Evolutionary conservation across 1,284 basidiomycete genomes (phyloP), one percentile per base, ranked within the genome.

Genomic region (Rhizopogon hawkerae): DNA sequence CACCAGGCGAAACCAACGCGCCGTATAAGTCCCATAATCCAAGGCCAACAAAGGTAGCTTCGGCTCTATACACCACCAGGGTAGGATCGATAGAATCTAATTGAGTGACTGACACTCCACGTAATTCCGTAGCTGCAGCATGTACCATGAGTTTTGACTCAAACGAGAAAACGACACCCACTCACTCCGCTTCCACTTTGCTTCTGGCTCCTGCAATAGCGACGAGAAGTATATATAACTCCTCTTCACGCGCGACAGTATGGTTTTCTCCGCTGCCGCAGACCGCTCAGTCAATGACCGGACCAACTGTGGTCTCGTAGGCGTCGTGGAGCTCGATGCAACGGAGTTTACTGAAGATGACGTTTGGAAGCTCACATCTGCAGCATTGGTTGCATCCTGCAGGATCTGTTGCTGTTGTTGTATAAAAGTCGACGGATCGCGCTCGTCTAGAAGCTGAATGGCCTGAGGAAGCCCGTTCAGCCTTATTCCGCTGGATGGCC

Each of bases 181-280:
- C 79, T 58, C 66, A 88, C 85, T 88, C 61, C 81, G 72, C 63
- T 83, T 86, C 96, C 96, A 99, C 67, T 99, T 99, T 1, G 92
- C 92, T 65, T 98, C 94, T 0, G 96, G 96, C 62, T 98, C 96
- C 67, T 98, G 96, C 36, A 98, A 70, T 16, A 99, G 73, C 0
- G 94, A 96, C 1, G 94, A 95, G 65, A 99, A 98, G 67, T 98
- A 95, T 52, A 98, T 97, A 65, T 99, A 99, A 65, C 92, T 96
- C 53, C 95, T 78, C 60, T 86, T 81, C 26, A 98, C 88, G 52
- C 93, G 75, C 11, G 89, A 83, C 8, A 89, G 67, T 37, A 97
- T 86, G 3, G 83, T 79, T 62, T 90, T 89, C 58, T 90, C 81
- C 2, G 79, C 83, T 0, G 77, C 78, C 3, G 76, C 68, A 3